These are phyloP conservation scores for Hortaea werneckii DNA, from an alignment of 2,329 filamentous ascomycete genomes.

Conservation along the genomic window DNA sequence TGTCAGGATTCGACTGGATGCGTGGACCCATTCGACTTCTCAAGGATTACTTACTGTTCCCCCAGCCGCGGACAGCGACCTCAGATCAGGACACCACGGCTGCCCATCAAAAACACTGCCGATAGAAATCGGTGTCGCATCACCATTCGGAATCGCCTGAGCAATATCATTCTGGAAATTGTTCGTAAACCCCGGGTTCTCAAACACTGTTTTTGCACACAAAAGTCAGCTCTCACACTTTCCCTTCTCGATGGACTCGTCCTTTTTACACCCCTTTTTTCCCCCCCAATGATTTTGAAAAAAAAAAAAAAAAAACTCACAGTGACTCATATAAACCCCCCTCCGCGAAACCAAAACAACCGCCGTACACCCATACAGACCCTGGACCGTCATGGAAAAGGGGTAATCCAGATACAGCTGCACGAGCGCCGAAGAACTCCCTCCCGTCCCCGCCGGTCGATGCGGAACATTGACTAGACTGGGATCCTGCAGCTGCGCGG, in stretches of 20 bases:
- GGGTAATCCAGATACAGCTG: not conserved
- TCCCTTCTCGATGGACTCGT: too few species aligned
- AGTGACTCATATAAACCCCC: not conserved
- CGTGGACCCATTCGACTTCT: too few species aligned
- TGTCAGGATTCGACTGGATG: too few species aligned
- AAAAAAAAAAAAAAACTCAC: too few species aligned
- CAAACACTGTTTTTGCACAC: too few species aligned
- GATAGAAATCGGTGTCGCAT: not conserved
- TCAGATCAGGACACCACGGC: not conserved
- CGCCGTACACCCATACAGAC: not conserved
- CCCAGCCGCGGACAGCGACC: not conserved
- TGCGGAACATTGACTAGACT: not conserved
- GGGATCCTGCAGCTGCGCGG: not conserved
- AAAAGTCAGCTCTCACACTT: too few species aligned
- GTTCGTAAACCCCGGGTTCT: not conserved
- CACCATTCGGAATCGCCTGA: not conserved
- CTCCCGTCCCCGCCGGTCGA: not conserved
- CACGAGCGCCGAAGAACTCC: not conserved
- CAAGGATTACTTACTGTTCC: too few species aligned
- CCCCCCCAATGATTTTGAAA: too few species aligned
- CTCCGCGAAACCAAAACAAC: not conserved
- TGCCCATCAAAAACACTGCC: not conserved
- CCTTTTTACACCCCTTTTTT: too few species aligned
- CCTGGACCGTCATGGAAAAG: not conserved
- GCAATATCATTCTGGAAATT: not conserved